Evolutionary conservation across 148 eudicot species (phyloP), one percentile per base, ranked within the genome.

Genomic region (Vaccinium myrtillus): DNA sequence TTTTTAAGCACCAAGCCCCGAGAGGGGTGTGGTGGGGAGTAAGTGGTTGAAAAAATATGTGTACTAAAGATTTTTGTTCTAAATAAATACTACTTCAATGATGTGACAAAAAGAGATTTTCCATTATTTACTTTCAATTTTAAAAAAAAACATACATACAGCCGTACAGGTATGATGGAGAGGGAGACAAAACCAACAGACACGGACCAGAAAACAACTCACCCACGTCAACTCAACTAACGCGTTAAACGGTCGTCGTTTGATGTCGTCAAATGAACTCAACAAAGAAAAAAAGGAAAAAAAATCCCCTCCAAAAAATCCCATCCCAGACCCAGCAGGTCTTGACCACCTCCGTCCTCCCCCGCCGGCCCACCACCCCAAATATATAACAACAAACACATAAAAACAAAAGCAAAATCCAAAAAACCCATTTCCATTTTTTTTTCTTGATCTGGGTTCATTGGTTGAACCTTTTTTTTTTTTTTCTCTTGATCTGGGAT

Each of bases 381-480:
- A 56, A 2, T 8, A 55, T 2, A 6, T 51, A 56, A 6, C 70
- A 56, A 43, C 27, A 58, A 19, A 58, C 39, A 36, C 27, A 1
- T 15, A 27, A 51, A 78, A 54, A 51, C 39, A 27, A 12, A 75
- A 19, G 53, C 79, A 23, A 11, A 49, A 48, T 11, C 48, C 27
- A 51, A 23, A 32, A 9, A 78, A 27, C 65, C 23, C 67, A 15
- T 79, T 5, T 9, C 14, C 69, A 21, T 65, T 39, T 0, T 55
- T 55, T 25, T 59, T 39, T 58, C 16, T 70, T 83, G 54, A 16
- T 25, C 80, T 83, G 86, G 84, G 78, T 69, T 75, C 56, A 83
- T 81, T 77, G 70, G 50, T 43, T 59, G 81, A 27, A 74, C 14
- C 36, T 8, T 39, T n/a, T 32, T 32, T 30, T 30, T 30, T 32